Evolutionary conservation across 768 basidiomycete genomes (phyloP).

Genomic region (Fibroporia radiculosa): DNA sequence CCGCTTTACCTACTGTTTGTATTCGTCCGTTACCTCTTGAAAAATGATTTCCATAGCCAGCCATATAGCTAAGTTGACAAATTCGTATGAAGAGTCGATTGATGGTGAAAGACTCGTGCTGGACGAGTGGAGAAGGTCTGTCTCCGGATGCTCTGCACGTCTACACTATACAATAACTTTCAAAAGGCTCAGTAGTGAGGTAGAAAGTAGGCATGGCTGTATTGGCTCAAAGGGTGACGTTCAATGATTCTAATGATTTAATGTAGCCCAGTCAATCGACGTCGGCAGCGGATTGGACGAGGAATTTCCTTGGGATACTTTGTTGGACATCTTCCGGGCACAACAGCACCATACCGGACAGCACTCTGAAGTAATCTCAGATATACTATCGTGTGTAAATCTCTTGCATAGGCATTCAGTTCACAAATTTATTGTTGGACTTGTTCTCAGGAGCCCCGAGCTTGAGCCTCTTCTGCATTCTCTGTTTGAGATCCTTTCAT

Average conservation of each 20-base stretch:
- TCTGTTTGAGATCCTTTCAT: conserved; percentile 36
- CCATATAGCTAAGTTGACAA: conserved; percentile 3
- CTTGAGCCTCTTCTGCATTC: conserved; percentile 18
- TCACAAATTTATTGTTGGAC: not conserved
- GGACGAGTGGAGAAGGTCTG: conserved; percentile 22
- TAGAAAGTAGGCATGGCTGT: too few species aligned
- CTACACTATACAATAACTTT: too few species aligned
- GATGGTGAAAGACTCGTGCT: conserved; percentile 19
- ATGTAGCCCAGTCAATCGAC: not conserved
- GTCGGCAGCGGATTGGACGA: conserved; percentile 6
- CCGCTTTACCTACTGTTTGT: not conserved
- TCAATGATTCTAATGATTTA: too few species aligned
- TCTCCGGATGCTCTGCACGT: not conserved
- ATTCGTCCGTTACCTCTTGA: not conserved
- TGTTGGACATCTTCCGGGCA: conserved; percentile 12
- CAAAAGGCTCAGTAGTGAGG: too few species aligned
- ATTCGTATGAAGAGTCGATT: conserved; percentile 14
- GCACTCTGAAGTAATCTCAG: conserved; percentile 4
- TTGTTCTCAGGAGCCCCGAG: conserved; percentile 19
- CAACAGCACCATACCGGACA: not conserved
- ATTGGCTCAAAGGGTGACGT: too few species aligned
- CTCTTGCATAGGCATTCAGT: conserved; percentile 2
- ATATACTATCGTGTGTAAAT: conserved; percentile 16
- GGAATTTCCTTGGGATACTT: conserved; percentile 13
- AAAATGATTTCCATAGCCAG: not conserved